Base-by-base conservation (phyloP, 116 monocot species). In the Posidonia oceanica region DNA sequence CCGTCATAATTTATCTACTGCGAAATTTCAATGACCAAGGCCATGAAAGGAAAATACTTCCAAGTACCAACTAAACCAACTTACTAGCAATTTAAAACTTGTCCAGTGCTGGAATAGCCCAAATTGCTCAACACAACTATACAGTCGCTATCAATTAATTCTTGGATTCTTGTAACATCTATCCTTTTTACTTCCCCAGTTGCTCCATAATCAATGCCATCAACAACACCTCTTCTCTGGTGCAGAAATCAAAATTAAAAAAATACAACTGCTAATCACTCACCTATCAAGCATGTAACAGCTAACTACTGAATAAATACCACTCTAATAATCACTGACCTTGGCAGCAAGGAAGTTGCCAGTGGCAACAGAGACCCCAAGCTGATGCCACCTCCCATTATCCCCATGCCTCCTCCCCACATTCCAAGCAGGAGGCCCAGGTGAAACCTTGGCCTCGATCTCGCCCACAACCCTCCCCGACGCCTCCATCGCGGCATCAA, bases 41-140 rank as follows among this genome's bases (percentile, higher is more conserved):
- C 29, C 29, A 29, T 29, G 29, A 29, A 29, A 29, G 29, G 29
- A 29, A 29, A 29, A 29, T 29, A 29, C n/a, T 10, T 18, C n/a
- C 5, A 56, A 64, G 7, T 0, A 12, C 36, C 17, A 64, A 64
- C 42, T 64, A 15, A 59, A 8, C 15, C 52, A 61, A 36, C 82
- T 71, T 83, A 90, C 94, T 94, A 90, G 94, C 94, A 94, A 77
- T 94, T 94, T 67, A 94, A 69, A 75, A 88, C 84, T 81, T 90
- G 87, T 72, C 90, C 87, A 8, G 87, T 62, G 69, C 90, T 94
- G 63, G 94, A 94, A 79, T 87, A 94, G 21, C 94, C 94, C 77
- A 94, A 69, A 69, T 90, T 94, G 83, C 80, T 90, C 70, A 90
- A 74, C 65, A 90, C 78, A 11, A 90, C 87, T 71, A 94, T 84